A percentile compares a stretch with the other conserved stretches of the same genome.
Conservation (phyloP, 2,329 filamentous ascomycete species). For the Septoria linicola region DNA sequence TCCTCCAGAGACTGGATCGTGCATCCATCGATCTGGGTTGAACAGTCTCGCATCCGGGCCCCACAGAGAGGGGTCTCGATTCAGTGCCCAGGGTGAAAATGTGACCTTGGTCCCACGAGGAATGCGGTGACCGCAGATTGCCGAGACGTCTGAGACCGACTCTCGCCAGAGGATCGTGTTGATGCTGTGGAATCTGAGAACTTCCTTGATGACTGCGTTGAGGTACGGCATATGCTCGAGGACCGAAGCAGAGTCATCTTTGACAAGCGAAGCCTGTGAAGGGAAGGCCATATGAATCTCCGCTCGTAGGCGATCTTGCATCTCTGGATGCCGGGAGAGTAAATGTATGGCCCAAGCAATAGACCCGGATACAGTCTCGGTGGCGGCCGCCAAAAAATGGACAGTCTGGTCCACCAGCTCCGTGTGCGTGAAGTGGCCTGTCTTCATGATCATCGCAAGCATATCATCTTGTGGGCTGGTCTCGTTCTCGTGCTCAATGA, state of each 20-base stretch:
- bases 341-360: conserved; percentile 21
- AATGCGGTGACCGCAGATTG: conserved; percentile 1
- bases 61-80: conserved; percentile 10
- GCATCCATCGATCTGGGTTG: conserved; percentile 14
- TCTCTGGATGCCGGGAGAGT: conserved; percentile 11
- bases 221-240: conserved; percentile 18
- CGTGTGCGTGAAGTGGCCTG: conserved; percentile 6
- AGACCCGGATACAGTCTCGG: conserved; percentile 12
- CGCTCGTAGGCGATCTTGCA: conserved; percentile 16
- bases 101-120: conserved; percentile 10
- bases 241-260: neutral
- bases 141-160: neutral
- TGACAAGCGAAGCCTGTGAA: neutral
- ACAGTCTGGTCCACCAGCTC: conserved; percentile 15
- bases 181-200: conserved; percentile 21
- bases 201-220: conserved; percentile 20
- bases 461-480: conserved; percentile 6
- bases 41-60: conserved; percentile 9
- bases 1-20: neutral
- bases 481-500: conserved; percentile 10
- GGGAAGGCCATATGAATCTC: conserved; percentile 15
- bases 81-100: conserved; percentile 12
- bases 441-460: conserved; percentile 13
- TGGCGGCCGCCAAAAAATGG: conserved; percentile 18
- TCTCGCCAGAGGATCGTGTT: conserved; percentile 22